These are phyloP conservation scores for Cenchrus purpureus DNA, from an alignment of 176 grass and related monocot genomes.

Conservation along the genomic window DNA sequence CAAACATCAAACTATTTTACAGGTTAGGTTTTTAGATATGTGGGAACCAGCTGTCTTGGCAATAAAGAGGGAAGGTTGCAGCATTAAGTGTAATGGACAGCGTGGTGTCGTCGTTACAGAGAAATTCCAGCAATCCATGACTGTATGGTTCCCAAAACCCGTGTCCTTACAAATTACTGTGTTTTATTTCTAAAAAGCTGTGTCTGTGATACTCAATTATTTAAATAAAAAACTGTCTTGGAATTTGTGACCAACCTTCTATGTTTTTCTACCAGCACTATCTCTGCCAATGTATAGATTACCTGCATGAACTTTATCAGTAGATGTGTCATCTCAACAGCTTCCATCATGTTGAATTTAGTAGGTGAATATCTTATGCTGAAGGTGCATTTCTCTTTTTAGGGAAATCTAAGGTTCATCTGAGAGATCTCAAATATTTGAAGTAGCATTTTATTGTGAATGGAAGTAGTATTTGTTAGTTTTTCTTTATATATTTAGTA, in stretches of 20 bases:
- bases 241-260: background rate
- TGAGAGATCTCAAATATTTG: background rate
- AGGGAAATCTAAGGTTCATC: background rate
- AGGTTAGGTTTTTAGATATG: constrained; percentile 93
- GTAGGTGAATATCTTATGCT: constrained; percentile 23
- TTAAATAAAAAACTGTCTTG: background rate
- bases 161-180: constrained; percentile 32
- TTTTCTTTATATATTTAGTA: constrained; percentile 10
- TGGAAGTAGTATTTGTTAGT: background rate
- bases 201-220: background rate
- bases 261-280: background rate
- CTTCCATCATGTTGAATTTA: constrained; percentile 5
- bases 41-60: constrained; percentile 89
- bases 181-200: background rate
- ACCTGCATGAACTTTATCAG: background rate
- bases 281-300: constrained; percentile 19
- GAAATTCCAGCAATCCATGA: constrained; percentile 83
- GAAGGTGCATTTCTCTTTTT: background rate
- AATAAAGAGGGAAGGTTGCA: constrained; percentile 96
- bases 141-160: constrained; percentile 53
- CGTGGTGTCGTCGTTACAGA: constrained; percentile 76
- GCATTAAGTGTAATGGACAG: constrained; percentile 80
- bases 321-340: background rate
- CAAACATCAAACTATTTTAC: constrained; percentile 22
- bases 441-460: constrained; percentile 9